Evolutionary conservation across 225 moss, liverwort and hornwort species (phyloP), one percentile per base, ranked within the genome.

Genomic region (Lunularia cruciata): DNA sequence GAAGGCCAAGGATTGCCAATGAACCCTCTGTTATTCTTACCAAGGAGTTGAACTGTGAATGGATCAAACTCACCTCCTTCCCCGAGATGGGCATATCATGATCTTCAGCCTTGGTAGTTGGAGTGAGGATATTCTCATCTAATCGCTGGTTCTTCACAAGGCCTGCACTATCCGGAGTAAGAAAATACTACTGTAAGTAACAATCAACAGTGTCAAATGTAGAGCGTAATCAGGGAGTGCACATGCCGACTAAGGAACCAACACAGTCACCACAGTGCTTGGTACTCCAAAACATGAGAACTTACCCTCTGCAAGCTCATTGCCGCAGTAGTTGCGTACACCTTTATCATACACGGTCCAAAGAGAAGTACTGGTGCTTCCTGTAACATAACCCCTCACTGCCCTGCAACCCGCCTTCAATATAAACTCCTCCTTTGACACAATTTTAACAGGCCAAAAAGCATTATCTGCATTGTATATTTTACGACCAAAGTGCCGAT

Each of bases 361-460:
- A 0, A 98, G 81, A 3, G 98, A 93, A 40, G 98, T 98, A 65
- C 98, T 98, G 32, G 98, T 93, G 78, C 84, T 98, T 70, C 98
- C 98, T 72, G 98, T 98, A 79, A 98, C 83, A 83, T 85, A 98
- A 63, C 98, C 98, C 83, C 98, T 78, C 58, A 98, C 95, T 92
- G 79, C 72, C 72, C 69, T 73, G 77, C 70, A 81, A 68, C 37
- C 55, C 60, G 47, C 2, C 25, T 71, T 71, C 54, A 57, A 42
- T 57, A 40, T 36, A 12, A 6, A 54, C 64, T 36, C 40, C 33
- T 42, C 52, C 53, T 37, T 4, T 13, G 26, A 11, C 43, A 16
- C 16, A 61, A 40, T 18, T 23, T 4, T n/a, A n/a, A n/a, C n/a
- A n/a, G n/a, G n/a, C n/a, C n/a, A n/a, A n/a, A n/a, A 25, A 57